Base-by-base conservation (phyloP, 2,329 filamentous ascomycete genomes). In the Berkeleyomyces basicola region DNA sequence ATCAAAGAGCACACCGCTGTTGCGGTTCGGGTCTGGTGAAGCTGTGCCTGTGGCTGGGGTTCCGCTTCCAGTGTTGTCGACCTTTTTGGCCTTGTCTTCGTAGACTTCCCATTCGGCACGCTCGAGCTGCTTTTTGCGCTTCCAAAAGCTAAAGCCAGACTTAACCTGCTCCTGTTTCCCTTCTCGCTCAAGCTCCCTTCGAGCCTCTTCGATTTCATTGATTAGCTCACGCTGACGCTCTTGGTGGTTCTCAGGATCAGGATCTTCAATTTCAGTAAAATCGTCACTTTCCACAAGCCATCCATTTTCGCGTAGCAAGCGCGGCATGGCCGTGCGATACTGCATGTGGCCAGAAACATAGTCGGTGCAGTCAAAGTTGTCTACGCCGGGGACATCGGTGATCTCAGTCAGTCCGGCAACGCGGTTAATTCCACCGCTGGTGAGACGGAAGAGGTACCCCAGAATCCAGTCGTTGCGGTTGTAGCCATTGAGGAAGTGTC, bases 391-490 rank as follows among this genome's bases (percentile, higher is more conserved):
- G n/a, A 95, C 77, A 4, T 77, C 81, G 53, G 92, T 82, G 2
- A 97, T 80, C 1, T 86, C 79, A 0, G 83, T 87, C 49, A 99
- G 80, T 10, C 93, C 93, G 4, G 91, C 91, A 1, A 99, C 82
- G 23, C 86, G 84, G 72, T 90, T 87, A 69, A 97, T 92, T 51
- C 93, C 93, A 67, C 93, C 93, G 67, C 86, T 88, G 2, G 93
- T 99, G 49, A 96, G 82, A 11, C 93, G 88, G 79, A 99, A 99
- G 1, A 99, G 82, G 71, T 99, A 99, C 65, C 86, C 90, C 59
- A 99, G 74, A 69, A 99, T 97, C 93, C 93, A 99, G 74, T 99
- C 93, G 71, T 93, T 96, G 58, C 82, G 87, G 68, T 93, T 88
- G 74, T 91, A 99, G 14, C 89, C 93, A 70, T 96, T 99, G 67